Base-by-base conservation (phyloP, 2,329 filamentous ascomycete genomes). In the Alternaria ventricosa region DNA sequence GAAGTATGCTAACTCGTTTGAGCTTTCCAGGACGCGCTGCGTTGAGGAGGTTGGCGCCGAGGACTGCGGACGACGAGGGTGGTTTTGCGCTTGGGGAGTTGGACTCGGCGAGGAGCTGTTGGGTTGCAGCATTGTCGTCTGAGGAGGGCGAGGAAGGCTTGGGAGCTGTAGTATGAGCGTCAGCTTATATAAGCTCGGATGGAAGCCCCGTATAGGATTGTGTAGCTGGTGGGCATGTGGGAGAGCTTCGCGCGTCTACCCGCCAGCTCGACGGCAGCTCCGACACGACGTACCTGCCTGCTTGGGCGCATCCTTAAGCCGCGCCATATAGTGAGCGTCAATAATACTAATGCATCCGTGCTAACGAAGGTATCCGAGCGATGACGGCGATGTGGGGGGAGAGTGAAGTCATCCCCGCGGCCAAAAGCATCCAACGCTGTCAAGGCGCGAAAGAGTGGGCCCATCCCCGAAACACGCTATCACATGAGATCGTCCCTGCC, bases 21-120 rank as follows among this genome's bases (percentile, higher is more conserved):
- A 77, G 70, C 55, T 72, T 73, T 18, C 72, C 69, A 13, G 36
- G 41, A 7, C 75, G 75, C 25, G 74, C 76, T 18, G 71, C 68
- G 60, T 79, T 79, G 30, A 79, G 70, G 4, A 77, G 69, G 36
- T 51, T 65, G 23, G 75, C 75, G 59, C 69, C 70, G 12, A 62
- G 36, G 10, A 71, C 61, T 12, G 72, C 68, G 3, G 71, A 64
- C 44, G 67, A 43, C 10, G 55, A 46, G 10, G 50, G 58, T 25
- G 25, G 43, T 23, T 64, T 58, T n/a, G 63, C 50, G 8, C 57
- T 55, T 12, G 66, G 57, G 6, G 60, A 55, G 27, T 60, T 63
- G 22, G 61, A 49, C 59, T 78, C 75, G 44, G 59, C 43, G 58
- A 70, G 64, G 18, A 76, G 67, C 55, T 78, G 73, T 54, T 70